These are phyloP conservation scores for Ceriops zippeliana DNA, from an alignment of 345 rosid genomes.

Conservation along the genomic window DNA sequence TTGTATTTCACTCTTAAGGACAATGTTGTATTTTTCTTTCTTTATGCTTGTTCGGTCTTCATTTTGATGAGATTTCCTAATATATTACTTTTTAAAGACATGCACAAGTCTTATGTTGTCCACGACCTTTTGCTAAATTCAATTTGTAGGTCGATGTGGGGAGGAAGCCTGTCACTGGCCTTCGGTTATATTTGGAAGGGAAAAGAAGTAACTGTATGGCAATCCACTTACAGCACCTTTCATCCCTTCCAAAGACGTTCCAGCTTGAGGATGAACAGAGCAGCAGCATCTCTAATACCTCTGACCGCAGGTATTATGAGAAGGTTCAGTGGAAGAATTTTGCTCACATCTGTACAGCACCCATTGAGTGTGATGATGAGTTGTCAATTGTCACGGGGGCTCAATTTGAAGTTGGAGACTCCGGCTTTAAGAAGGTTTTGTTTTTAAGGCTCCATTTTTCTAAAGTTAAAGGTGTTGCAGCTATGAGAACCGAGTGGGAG, in stretches of 20 bases:
- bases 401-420: slow-evolving; percentile 70
- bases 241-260: slow-evolving; percentile 80
- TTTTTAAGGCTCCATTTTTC: slow-evolving; percentile 81
- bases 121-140: background rate
- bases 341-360: slow-evolving; percentile 89
- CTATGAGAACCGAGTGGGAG: slow-evolving; percentile 73
- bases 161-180: slow-evolving; percentile 86
- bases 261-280: slow-evolving; percentile 63
- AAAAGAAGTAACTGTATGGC: slow-evolving; percentile 81
- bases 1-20: no score
- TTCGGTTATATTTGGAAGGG: slow-evolving; percentile 91
- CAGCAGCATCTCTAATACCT: slow-evolving; percentile 33
- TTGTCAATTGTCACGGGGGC: slow-evolving; percentile 87
- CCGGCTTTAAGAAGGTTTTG: slow-evolving; percentile 73
- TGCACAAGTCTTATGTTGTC: no score
- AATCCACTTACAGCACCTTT: slow-evolving; percentile 89
- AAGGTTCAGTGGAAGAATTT: slow-evolving; percentile 94
- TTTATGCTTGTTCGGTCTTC: background rate
- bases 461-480: slow-evolving; percentile 47
- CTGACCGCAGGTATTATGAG: slow-evolving; percentile 75
- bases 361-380: slow-evolving; percentile 80
- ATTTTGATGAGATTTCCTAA: no score
- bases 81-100: no score
- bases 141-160: slow-evolving; percentile 81
- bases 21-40: background rate